Conservation (phyloP, 352 stramenopile species). For the Globisporangium spinosum region DNA sequence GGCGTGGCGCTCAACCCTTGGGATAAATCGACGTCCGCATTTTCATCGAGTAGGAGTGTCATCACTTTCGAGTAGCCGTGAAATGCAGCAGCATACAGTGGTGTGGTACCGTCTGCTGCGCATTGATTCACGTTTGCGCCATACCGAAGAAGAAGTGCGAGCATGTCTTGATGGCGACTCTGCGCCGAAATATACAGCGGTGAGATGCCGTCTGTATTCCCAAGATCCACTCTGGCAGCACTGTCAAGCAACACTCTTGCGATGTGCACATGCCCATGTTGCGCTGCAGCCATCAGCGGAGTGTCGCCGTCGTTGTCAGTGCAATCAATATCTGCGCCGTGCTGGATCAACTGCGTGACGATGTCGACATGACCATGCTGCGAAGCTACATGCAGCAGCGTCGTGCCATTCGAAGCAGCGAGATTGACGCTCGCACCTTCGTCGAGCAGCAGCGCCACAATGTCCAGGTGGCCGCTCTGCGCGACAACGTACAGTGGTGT, state of each 20-base stretch:
- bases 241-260: constrained; percentile 4
- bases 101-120: background rate
- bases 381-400: constrained; percentile 8
- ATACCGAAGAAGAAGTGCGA: constrained; percentile 1
- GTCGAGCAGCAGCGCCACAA: background rate
- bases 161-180: background rate
- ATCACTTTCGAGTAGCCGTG: constrained; percentile 1
- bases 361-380: constrained; percentile 7
- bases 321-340: background rate
- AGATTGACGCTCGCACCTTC: background rate
- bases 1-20: background rate
- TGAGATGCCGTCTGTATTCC: background rate
- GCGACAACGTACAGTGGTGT: constrained; percentile 7
- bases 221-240: background rate
- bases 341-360: background rate
- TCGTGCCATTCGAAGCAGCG: constrained; percentile 4
- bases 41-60: constrained; percentile 5
- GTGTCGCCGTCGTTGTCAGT: constrained; percentile 6
- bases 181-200: background rate
- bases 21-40: background rate
- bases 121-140: constrained; percentile 2
- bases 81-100: constrained; percentile 2
- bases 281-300: constrained; percentile 8
- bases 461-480: background rate
- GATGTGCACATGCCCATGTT: constrained; percentile 2